Conservation (phyloP, 306 rosid species). For the Aeschynomene evenia region DNA sequence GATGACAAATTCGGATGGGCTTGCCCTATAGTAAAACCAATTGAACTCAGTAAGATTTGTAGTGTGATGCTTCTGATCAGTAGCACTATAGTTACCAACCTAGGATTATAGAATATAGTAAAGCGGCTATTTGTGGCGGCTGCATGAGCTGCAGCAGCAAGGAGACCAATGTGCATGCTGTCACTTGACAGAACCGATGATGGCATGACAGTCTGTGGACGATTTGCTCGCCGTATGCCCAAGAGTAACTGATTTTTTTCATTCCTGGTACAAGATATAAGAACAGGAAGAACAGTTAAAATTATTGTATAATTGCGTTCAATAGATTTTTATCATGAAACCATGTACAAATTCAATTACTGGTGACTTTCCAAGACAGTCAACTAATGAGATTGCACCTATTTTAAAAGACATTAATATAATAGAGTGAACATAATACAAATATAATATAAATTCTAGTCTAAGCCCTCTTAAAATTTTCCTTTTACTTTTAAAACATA, state of each 20-base stretch:
- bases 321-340: neutral
- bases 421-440: neutral
- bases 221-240: conserved; percentile 73
- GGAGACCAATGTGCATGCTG: conserved; percentile 86
- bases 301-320: neutral
- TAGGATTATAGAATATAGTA: conserved; percentile 64
- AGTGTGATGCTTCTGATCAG: neutral
- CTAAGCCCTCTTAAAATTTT: neutral
- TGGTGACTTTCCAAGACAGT: neutral
- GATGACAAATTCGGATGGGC: conserved; percentile 74
- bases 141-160: conserved; percentile 83
- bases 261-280: conserved; percentile 47
- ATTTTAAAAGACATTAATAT: neutral
- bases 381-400: neutral
- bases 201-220: conserved; percentile 72
- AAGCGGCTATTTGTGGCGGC: conserved; percentile 74
- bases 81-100: conserved; percentile 38
- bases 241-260: conserved; percentile 60
- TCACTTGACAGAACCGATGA: conserved; percentile 77
- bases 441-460: neutral
- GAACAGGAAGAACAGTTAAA: neutral
- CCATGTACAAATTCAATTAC: neutral
- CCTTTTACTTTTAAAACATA: neutral
- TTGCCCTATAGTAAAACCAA: conserved; percentile 43
- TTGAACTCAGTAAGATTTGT: conserved; percentile 1